Percentiles rank a stretch among this genome's conserved stretches.
Evolutionary conservation across 2,329 filamentous ascomycete genomes (phyloP).

Genomic region (Trichoderma arundinaceum): DNA sequence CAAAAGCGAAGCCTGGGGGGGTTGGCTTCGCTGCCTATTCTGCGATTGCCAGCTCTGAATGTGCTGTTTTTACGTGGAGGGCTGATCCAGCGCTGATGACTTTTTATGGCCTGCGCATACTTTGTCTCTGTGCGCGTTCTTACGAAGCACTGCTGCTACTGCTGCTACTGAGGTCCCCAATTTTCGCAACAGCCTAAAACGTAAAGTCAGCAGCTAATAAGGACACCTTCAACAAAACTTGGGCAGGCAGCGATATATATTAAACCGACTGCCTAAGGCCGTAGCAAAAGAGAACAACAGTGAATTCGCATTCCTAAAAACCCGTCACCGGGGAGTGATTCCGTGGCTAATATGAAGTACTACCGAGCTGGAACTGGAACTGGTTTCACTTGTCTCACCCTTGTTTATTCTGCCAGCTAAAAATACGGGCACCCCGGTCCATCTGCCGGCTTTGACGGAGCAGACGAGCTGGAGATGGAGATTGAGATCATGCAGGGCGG

Average conservation of each 20-base stretch:
- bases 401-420: slow-evolving; percentile 14
- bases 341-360: background rate
- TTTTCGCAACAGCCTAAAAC: slow-evolving; percentile 3
- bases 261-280: background rate
- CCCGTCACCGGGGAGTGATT: background rate
- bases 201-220: background rate
- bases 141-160: too few relatives aligned
- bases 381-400: slow-evolving; percentile 17
- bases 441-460: slow-evolving; percentile 17
- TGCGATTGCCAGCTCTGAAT: background rate
- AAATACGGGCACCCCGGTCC: slow-evolving; percentile 20
- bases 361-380: background rate
- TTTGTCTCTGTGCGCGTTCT: background rate
- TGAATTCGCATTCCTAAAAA: too few relatives aligned
- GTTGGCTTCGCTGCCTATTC: background rate
- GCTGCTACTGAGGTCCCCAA: slow-evolving; percentile 5
- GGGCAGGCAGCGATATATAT: background rate
- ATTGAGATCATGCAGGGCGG: slow-evolving; percentile 25
- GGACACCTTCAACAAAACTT: background rate
- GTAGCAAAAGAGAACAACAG: too few relatives aligned
- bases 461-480: background rate
- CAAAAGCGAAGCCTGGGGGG: accelerated
- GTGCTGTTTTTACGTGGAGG: background rate
- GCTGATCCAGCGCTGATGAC: background rate
- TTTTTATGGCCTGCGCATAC: background rate